Evolutionary conservation across 1,284 basidiomycete genomes (phyloP).

Genomic region (Amylostereum chailletii): DNA sequence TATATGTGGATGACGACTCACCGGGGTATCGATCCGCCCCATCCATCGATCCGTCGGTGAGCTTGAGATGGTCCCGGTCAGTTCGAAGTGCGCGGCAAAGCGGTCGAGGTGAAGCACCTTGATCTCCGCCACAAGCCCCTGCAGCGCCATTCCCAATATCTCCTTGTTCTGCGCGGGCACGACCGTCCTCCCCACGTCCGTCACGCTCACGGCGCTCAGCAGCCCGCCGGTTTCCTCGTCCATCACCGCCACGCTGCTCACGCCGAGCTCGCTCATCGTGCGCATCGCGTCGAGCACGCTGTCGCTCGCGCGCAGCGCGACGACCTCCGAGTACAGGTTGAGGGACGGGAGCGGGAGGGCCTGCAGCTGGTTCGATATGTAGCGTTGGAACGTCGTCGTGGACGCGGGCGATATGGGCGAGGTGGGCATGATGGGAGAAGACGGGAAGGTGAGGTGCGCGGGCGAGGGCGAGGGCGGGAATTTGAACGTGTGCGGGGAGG

Average conservation of each 20-base stretch:
- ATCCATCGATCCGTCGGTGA: conserved; percentile 59
- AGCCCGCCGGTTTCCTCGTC: conserved; percentile 53
- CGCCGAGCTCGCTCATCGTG: conserved; percentile 72
- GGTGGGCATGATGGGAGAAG: conserved; percentile 4
- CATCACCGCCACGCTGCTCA: conserved; percentile 68
- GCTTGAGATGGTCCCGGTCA: conserved; percentile 26
- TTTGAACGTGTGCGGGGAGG: conserved; percentile 11
- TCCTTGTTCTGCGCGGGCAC: conserved; percentile 70
- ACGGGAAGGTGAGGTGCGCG: conserved; percentile 1
- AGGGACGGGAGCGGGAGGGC: conserved; percentile 57
- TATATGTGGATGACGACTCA: conserved; percentile 17
- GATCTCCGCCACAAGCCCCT: conserved; percentile 59
- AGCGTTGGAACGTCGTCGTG: conserved; percentile 30
- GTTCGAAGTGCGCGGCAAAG: not conserved
- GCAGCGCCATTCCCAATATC: conserved; percentile 53
- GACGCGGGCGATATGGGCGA: conserved; percentile 8
- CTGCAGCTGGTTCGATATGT: conserved; percentile 47
- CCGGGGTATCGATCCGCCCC: conserved; percentile 70
- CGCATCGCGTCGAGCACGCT: conserved; percentile 69
- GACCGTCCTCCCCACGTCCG: conserved; percentile 68
- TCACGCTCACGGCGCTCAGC: conserved; percentile 69
- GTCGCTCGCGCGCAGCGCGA: conserved; percentile 46
- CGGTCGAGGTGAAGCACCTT: conserved; percentile 35
- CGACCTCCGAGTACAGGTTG: conserved; percentile 49
- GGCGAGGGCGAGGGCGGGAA: conserved; percentile 1